Evolutionary conservation across 257 asterid species (phyloP).

Genomic region (Solanum corneliomulleri): DNA sequence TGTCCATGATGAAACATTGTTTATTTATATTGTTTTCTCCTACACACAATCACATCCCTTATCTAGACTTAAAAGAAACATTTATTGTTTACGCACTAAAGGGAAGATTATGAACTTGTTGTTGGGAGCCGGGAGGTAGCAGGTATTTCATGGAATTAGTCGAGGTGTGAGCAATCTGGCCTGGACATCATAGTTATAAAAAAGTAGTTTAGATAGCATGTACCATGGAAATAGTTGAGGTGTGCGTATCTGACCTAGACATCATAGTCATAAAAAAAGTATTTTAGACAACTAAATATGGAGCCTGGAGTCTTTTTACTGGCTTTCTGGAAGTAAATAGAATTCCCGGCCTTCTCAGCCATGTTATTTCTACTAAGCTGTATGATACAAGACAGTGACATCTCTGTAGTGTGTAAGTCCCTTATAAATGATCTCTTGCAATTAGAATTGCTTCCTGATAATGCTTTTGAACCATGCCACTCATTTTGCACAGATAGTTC

Average conservation of each 20-base stretch:
- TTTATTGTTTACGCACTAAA: background rate
- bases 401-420: background rate
- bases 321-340: background rate
- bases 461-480: background rate
- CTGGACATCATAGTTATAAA: background rate
- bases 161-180: background rate
- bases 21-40: background rate
- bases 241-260: background rate
- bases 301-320: background rate
- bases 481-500: slow-evolving; percentile 35
- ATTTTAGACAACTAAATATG: background rate
- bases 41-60: background rate
- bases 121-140: background rate
- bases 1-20: background rate
- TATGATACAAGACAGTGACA: background rate
- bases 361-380: background rate
- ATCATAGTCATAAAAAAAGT: background rate
- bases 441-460: background rate
- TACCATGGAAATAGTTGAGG: background rate
- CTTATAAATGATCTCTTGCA: background rate
- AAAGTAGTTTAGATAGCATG: background rate
- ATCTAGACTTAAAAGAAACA: background rate
- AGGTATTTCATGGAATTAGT: background rate
- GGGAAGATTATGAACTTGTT: background rate
- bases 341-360: background rate